Evolutionary conservation across 345 rosid genomes (phyloP).

Genomic region (Salix suchowensis): DNA sequence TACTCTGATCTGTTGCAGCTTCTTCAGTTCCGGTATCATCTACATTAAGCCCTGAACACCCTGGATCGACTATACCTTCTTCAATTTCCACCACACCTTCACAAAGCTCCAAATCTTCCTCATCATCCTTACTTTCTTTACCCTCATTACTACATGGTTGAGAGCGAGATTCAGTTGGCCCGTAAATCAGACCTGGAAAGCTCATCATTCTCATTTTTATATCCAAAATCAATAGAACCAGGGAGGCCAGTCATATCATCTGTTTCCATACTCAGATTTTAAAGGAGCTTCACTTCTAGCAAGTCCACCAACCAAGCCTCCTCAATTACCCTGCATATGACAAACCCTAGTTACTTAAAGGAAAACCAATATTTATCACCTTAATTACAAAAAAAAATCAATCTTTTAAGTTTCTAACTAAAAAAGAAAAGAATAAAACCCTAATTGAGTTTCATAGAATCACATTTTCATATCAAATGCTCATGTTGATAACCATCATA

Average conservation of each 20-base stretch:
- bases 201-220: slow-evolving; percentile 30
- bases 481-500: background rate
- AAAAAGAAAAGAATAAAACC: background rate
- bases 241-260: slow-evolving; percentile 34
- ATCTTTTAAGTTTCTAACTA: background rate
- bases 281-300: slow-evolving; percentile 2
- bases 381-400: background rate
- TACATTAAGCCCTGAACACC: slow-evolving; percentile 33
- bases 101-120: slow-evolving; percentile 34
- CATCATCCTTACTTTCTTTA: slow-evolving; percentile 19
- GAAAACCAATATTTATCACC: background rate
- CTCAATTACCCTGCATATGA: slow-evolving; percentile 20
- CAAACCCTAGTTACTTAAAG: background rate
- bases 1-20: background rate
- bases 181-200: slow-evolving; percentile 26
- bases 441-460: background rate
- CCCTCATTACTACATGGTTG: slow-evolving; percentile 17
- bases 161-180: slow-evolving; percentile 33
- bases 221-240: slow-evolving; percentile 28
- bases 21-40: slow-evolving; percentile 27
- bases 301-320: slow-evolving; percentile 6
- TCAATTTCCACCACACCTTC: slow-evolving; percentile 30
- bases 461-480: too few species aligned
- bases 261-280: slow-evolving; percentile 40
- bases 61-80: slow-evolving; percentile 21